These are phyloP conservation scores for Monilinia polystroma DNA, from an alignment of 2,329 filamentous ascomycete species.

Conservation along the genomic window DNA sequence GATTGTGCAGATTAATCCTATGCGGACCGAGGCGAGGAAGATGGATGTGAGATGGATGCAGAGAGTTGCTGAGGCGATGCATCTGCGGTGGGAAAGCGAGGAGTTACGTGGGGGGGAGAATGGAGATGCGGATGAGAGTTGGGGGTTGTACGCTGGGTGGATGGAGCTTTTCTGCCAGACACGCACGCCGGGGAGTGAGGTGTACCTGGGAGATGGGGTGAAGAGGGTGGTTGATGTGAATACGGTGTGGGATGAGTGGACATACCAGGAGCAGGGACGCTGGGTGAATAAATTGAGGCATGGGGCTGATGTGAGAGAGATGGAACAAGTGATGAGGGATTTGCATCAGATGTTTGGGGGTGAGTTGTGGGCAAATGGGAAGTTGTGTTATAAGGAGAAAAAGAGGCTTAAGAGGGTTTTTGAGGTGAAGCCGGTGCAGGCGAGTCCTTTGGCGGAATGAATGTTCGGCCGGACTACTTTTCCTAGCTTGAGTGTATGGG, in stretches of 20 bases:
- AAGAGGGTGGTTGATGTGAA: slow-evolving; percentile 3
- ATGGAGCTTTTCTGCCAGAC: slow-evolving; percentile 15
- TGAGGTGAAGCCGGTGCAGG: background rate
- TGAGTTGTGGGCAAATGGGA: slow-evolving; percentile 24
- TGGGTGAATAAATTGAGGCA: background rate
- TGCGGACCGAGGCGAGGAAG: slow-evolving; percentile 10
- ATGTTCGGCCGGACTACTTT: background rate
- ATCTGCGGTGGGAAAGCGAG: slow-evolving; percentile 5
- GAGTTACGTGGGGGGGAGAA: background rate
- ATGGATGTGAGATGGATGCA: slow-evolving; percentile 24
- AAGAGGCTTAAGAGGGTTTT: slow-evolving; percentile 13
- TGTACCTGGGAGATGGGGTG: background rate
- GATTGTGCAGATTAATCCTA: slow-evolving; percentile 14
- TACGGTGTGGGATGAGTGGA: slow-evolving; percentile 20
- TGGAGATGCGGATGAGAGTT: background rate
- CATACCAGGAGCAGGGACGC: background rate
- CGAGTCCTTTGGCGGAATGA: background rate
- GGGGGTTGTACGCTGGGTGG: slow-evolving; percentile 4
- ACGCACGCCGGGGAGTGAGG: background rate
- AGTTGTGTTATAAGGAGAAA: slow-evolving; percentile 15
- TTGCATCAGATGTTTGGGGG: slow-evolving; percentile 19
- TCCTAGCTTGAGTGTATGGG: too few relatives aligned
- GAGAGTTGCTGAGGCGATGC: slow-evolving; percentile 13
- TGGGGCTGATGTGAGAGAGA: background rate
- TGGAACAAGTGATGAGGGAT: slow-evolving; percentile 19